Evolutionary conservation across 2,329 filamentous ascomycete species (phyloP), one percentile per base, ranked within the genome.

Genomic region (Atkinsonella texensis): DNA sequence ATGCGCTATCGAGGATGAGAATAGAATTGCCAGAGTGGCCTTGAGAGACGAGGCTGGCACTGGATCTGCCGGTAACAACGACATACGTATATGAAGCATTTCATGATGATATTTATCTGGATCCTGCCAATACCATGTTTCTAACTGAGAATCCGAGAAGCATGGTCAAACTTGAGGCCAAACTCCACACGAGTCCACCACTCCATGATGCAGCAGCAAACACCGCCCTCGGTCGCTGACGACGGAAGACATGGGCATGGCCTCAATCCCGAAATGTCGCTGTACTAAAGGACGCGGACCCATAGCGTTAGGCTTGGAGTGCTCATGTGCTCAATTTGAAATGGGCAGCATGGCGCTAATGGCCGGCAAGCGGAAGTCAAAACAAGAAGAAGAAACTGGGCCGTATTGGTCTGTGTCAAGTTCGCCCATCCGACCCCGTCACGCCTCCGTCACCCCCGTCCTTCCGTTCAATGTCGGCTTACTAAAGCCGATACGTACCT

Each of bases 291-390:
- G 50, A 43, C 42, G 54, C 44, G 43, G 58, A 68, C 62, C 67
- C 67, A 63, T 66, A 69, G 59, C 56, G 57, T 65, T 70, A 63
- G 68, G 68, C 66, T 65, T 65, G 56, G 48, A 35, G 45, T 68
- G 68, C 67, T 73, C 71, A 74, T 73, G 70, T 74, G 71, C 66
- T 63, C 68, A 67, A 66, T 69, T 61, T 63, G 64, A 70, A 68
- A 70, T 68, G 64, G 60, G 60, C 62, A 62, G 58, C 58, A 52
- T 59, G 61, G 63, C 68, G 66, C 67, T 68, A 71, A 66, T 20
- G 39, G 46, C 51, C 67, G 66, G 65, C 65, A 64, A 63, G 62
- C 60, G 59, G 60, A 65, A 66, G 61, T 62, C 59, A 62, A 62
- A 57, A 55, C 49, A 52, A 56, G 43, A 56, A 44, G 11, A 42